Conservation (phyloP, 192 early-diverging fungal genomes). For the Kickxella alabastrina region DNA sequence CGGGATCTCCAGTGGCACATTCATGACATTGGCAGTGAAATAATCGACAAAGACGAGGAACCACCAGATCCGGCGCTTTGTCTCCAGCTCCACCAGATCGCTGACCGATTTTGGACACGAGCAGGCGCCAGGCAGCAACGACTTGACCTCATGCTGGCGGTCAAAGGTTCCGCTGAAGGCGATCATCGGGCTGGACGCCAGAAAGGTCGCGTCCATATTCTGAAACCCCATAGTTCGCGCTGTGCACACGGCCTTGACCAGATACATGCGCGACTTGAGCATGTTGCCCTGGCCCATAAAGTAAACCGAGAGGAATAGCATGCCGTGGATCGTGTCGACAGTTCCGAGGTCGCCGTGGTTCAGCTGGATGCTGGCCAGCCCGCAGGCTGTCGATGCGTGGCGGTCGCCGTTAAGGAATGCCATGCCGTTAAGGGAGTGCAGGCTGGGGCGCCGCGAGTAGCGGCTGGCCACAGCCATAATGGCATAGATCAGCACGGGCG, state of each 20-base stretch:
- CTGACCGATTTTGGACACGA: constrained; percentile 23
- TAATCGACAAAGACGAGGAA: constrained; percentile 52
- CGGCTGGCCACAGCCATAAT: constrained; percentile 51
- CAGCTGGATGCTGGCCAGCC: constrained; percentile 42
- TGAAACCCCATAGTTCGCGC: constrained; percentile 49
- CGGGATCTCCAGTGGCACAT: constrained; percentile 49
- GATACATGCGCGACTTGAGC: constrained; percentile 51
- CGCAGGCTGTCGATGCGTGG: constrained; percentile 40
- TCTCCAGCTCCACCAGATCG: constrained; percentile 35
- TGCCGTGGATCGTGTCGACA: constrained; percentile 38
- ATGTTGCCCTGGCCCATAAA: constrained; percentile 54
- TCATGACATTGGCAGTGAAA: constrained; percentile 52
- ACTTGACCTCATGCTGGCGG: constrained; percentile 5
- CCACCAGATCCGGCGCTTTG: constrained; percentile 50
- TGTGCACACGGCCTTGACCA: constrained; percentile 52
- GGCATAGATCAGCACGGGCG: constrained; percentile 47
- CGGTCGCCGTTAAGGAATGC: constrained; percentile 51
- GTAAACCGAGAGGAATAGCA: constrained; percentile 51
- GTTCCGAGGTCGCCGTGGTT: constrained; percentile 43
- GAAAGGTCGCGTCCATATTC: constrained; percentile 43
- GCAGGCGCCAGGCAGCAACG: constrained; percentile 9
- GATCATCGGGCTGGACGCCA: constrained; percentile 37
- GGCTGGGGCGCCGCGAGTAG: constrained; percentile 46
- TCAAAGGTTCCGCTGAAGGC: constrained; percentile 41
- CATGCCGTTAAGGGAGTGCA: constrained; percentile 51